A percentile compares a stretch with the other conserved stretches of the same genome.
Conservation (phyloP, 1,284 basidiomycete species). For the Ceratobasidium sp. region DNA sequence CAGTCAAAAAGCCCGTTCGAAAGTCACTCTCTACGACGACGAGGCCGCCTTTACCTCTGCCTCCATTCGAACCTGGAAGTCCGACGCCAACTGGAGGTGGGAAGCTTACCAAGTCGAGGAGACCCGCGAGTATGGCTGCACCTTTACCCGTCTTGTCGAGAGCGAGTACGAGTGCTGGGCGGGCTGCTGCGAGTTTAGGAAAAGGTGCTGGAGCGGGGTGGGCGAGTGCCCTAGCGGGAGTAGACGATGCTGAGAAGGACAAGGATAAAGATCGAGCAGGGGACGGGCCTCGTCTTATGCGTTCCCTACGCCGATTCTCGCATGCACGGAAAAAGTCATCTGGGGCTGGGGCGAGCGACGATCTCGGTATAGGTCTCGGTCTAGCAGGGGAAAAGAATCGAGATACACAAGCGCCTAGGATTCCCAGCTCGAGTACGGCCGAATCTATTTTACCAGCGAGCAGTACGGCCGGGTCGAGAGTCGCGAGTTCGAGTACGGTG, state of each 20-base stretch:
- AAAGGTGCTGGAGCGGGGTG: constrained; percentile 22
- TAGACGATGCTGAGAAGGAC: constrained; percentile 16
- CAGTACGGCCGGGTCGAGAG: constrained; percentile 34
- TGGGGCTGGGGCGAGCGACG: not conserved
- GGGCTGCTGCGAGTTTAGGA: constrained; percentile 19
- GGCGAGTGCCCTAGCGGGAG: not conserved
- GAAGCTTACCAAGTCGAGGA: constrained; percentile 14
- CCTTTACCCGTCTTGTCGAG: not conserved
- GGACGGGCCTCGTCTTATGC: not conserved
- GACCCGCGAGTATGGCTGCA: constrained; percentile 30
- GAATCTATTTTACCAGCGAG: not conserved
- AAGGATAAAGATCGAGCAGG: constrained; percentile 3
- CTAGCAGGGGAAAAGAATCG: not conserved
- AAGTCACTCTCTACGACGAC: constrained; percentile 11
- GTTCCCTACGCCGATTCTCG: constrained; percentile 24
- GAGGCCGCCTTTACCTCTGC: constrained; percentile 12
- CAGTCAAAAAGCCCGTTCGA: constrained; percentile 32
- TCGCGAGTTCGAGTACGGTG: constrained; percentile 8
- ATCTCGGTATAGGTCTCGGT: not conserved
- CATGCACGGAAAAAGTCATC: constrained; percentile 25
- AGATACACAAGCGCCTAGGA: constrained; percentile 1
- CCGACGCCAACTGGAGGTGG: constrained; percentile 11
- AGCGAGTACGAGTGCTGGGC: not conserved
- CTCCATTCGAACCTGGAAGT: constrained; percentile 19
- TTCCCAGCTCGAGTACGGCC: constrained; percentile 31